A percentile compares a stretch with the other conserved stretches of the same genome.
phyloP scores from a whole-genome alignment of 257 asterid species.

The Capsicum rhomboideum region DNA sequence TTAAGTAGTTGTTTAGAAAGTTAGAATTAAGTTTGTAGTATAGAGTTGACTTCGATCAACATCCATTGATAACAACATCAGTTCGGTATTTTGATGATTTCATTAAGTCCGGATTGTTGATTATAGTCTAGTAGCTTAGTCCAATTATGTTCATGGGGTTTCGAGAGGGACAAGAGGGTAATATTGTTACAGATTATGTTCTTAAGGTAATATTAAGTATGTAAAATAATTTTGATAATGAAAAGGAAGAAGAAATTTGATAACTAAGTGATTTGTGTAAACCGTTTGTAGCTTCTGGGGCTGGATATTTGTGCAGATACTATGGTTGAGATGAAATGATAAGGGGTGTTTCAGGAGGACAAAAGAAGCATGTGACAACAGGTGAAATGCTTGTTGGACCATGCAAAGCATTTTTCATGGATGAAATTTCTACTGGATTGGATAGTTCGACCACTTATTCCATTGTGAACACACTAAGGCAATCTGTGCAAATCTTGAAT shows the following conservation, averaged over 20 bases:
- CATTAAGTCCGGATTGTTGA: no score
- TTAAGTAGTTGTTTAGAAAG: no score
- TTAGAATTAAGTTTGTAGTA: no score
- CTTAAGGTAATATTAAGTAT: slow-evolving; percentile 13
- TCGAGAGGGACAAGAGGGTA: slow-evolving; percentile 29
- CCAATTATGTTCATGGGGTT: no score
- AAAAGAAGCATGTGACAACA: slow-evolving; percentile 28
- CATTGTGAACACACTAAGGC: slow-evolving; percentile 38
- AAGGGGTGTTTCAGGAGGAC: slow-evolving; percentile 32
- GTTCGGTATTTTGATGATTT: no score
- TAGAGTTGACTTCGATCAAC: no score
- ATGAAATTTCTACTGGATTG: slow-evolving; percentile 56
- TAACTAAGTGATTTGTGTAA: background rate
- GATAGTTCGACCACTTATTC: slow-evolving; percentile 58
- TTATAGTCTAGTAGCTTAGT: no score
- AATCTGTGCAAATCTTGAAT: slow-evolving; percentile 46
- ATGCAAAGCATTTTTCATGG: slow-evolving; percentile 58
- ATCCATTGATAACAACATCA: no score
- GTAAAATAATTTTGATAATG: background rate
- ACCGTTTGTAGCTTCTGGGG: slow-evolving; percentile 12
- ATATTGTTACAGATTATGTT: slow-evolving; percentile 22
- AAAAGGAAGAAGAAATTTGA: background rate
- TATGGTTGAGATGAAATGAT: slow-evolving; percentile 27
- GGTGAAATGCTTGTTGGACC: slow-evolving; percentile 65
- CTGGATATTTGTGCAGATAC: slow-evolving; percentile 29